Conservation (phyloP, 2,329 filamentous ascomycete species). For the Stagonosporopsis tanaceti region DNA sequence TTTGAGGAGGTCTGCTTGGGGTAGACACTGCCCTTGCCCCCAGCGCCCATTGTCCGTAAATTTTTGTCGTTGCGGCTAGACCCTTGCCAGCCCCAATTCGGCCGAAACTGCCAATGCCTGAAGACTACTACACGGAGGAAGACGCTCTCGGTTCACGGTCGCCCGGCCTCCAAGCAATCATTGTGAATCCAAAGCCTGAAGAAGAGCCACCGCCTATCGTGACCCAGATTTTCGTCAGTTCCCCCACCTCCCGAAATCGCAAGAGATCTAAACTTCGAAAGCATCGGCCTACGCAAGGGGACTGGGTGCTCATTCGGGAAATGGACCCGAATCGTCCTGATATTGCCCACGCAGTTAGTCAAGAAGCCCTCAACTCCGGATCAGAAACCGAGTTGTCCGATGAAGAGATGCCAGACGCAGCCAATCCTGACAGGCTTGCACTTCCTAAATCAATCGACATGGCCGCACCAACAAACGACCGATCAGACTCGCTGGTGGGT, state of each 20-base stretch:
- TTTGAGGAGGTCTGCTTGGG: slow-evolving; percentile 35
- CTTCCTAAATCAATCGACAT: slow-evolving; percentile 6
- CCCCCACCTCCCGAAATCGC: slow-evolving; percentile 57
- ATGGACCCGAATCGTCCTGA: slow-evolving; percentile 72
- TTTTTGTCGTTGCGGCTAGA: slow-evolving; percentile 9
- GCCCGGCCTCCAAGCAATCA: slow-evolving; percentile 52
- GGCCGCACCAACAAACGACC: background rate
- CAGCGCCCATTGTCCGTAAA: background rate
- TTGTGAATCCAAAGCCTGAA: slow-evolving; percentile 59
- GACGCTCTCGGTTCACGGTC: slow-evolving; percentile 53
- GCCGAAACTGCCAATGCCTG: slow-evolving; percentile 39
- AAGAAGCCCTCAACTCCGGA: slow-evolving; percentile 58
- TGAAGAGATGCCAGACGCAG: slow-evolving; percentile 46
- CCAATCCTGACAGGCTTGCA: slow-evolving; percentile 22
- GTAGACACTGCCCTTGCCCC: slow-evolving; percentile 16
- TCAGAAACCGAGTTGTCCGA: slow-evolving; percentile 56
- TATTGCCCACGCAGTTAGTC: slow-evolving; percentile 66
- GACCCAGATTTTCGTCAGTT: slow-evolving; percentile 46
- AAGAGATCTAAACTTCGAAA: slow-evolving; percentile 59
- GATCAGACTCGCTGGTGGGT: slow-evolving; percentile 13
- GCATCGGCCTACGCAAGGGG: slow-evolving; percentile 65
- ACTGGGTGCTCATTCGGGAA: slow-evolving; percentile 71
- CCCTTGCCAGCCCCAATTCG: slow-evolving; percentile 25
- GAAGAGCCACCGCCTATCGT: slow-evolving; percentile 58
- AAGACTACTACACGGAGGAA: slow-evolving; percentile 60